phyloP scores from a whole-genome alignment of 2,329 filamentous ascomycete genomes.

The Aspergillus unguis region DNA sequence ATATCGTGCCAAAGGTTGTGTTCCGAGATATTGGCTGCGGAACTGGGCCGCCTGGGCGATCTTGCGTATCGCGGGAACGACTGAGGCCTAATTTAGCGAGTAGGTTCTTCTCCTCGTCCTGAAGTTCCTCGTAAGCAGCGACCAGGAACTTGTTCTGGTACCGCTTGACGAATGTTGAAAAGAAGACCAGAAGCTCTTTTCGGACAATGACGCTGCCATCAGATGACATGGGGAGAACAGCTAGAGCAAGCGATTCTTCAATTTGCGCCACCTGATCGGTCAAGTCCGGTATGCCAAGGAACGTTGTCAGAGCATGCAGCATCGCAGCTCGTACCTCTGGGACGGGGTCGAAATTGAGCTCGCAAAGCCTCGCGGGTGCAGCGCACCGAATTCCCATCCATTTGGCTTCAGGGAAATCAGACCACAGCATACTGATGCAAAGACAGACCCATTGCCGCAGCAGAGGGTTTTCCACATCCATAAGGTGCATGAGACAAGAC shows the following conservation, averaged over 20 bases:
- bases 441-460: constrained; percentile 93
- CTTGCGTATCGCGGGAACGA: constrained; percentile 18
- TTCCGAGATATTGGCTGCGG: constrained; percentile 62
- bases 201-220: constrained; percentile 94
- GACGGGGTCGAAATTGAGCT: constrained; percentile 77
- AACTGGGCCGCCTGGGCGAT: constrained; percentile 25
- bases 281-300: constrained; percentile 87
- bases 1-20: constrained; percentile 87
- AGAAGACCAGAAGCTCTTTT: constrained; percentile 88
- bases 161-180: constrained; percentile 83
- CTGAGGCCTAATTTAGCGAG: constrained; percentile 49
- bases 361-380: constrained; percentile 76
- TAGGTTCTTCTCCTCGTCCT: constrained; percentile 74
- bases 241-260: constrained; percentile 86
- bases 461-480: constrained; percentile 81
- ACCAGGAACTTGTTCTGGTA: constrained; percentile 93
- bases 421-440: constrained; percentile 92
- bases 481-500: constrained; percentile 78
- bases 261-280: constrained; percentile 87
- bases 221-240: constrained; percentile 83
- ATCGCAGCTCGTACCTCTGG: constrained; percentile 92
- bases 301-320: constrained; percentile 88
- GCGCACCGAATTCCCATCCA: constrained; percentile 91
- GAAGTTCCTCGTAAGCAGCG: constrained; percentile 82
- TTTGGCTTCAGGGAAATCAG: constrained; percentile 85